A percentile compares a stretch with the other conserved stretches of the same genome.
phyloP scores from a whole-genome alignment of 768 basidiomycete species.

The Agrocybe pediades region DNA sequence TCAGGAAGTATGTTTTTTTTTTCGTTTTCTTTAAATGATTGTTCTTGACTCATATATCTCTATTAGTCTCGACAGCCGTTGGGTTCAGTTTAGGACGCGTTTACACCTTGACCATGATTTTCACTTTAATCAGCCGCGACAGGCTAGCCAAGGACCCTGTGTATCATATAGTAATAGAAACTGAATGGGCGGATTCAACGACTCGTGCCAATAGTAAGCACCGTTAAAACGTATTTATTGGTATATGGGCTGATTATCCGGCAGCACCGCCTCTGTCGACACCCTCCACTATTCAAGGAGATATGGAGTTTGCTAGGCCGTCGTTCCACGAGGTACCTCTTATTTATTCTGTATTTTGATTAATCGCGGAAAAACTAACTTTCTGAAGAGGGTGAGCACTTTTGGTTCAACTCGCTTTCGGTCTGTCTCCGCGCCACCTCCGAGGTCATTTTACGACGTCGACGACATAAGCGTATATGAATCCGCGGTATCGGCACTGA shows the following conservation, averaged over 20 bases:
- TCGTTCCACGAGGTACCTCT: neutral
- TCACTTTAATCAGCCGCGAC: conserved; percentile 7
- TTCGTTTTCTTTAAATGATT: neutral
- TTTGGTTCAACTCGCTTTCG: neutral
- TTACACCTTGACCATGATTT: conserved; percentile 12
- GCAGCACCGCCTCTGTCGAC: too few species aligned
- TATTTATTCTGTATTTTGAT: neutral
- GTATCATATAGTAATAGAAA: neutral
- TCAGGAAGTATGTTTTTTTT: neutral
- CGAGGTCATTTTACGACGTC: neutral
- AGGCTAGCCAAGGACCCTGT: neutral
- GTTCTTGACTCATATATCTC: neutral
- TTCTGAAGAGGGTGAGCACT: neutral
- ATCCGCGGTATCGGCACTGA: too few species aligned
- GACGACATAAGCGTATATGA: too few species aligned
- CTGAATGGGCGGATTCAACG: neutral
- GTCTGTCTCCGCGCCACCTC: neutral
- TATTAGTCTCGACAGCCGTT: conserved; percentile 5
- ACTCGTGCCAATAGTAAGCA: neutral
- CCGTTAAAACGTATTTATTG: too few species aligned
- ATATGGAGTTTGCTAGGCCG: neutral
- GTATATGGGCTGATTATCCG: too few species aligned
- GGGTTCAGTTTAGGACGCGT: conserved; percentile 8
- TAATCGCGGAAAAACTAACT: neutral
- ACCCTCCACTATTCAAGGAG: too few species aligned